Evolutionary conservation across 2,329 filamentous ascomycete species (phyloP), one percentile per base, ranked within the genome.

Genomic region (Microcyclosporella mali): DNA sequence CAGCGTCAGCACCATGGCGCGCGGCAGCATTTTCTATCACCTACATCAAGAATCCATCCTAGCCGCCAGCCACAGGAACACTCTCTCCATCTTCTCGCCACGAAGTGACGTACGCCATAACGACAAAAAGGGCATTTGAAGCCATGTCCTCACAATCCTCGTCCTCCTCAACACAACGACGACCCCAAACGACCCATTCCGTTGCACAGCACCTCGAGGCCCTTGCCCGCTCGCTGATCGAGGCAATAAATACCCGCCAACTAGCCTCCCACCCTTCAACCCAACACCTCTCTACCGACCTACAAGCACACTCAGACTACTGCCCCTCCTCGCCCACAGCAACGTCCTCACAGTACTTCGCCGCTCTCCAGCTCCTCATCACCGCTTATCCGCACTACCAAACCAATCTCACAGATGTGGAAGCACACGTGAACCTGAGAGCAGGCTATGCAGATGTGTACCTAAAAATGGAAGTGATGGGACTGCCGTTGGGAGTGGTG

Each of bases 401-500:
- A 25, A 27, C 27, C 12, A 14, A 21, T 8, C 15, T 35, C 7
- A 34, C 33, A 6, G n/a, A 27, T 12, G 33, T 33, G 17, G 37
- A 42, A 37, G 33, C 31, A 6, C 36, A 42, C 14, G 33, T 42
- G 4, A 42, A 42, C n/a, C 6, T 42, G 18, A 42, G 36, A 15
- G 40, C 40, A 4, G 40, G 40, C 3, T 42, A 42, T 17, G 40
- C 40, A 25, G 40, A 42, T 32, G 40, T 42, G 6, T 42, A 42
- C 16, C 14, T 29, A 14, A 36, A 17, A 12, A 35, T 37, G 9
- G 14, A n/a, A 7, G 28, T 42, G 14, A 18, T 28, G 16, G 40
- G 40, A 21, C 14, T 27, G 14, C 25, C 33, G 15, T 14, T 12
- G 15, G 33, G 21, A 9, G 33, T 36, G 7, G 14, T 43, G 3